phyloP scores from a whole-genome alignment of 75 land plant species.

The Isoetes taiwanensis region DNA sequence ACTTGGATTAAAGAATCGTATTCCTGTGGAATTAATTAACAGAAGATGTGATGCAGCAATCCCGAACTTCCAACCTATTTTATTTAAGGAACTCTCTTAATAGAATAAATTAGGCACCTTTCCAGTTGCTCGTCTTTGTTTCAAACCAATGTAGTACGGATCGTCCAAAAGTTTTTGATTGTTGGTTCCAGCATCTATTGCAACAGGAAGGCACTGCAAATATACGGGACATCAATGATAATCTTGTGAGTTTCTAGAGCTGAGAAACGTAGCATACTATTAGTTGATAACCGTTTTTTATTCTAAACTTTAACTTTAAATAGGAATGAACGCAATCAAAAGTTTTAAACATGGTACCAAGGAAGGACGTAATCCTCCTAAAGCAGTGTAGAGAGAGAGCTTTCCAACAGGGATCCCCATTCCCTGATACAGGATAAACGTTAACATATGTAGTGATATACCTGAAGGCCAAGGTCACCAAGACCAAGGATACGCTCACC shows the following conservation, averaged over 20 bases:
- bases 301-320: neutral
- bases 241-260: no score
- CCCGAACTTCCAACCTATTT: neutral
- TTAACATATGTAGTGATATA: no score
- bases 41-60: neutral
- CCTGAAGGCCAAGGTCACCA: slow-evolving; percentile 3
- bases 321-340: neutral
- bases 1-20: neutral
- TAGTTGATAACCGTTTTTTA: no score
- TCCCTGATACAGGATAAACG: neutral
- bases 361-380: slow-evolving; percentile 4
- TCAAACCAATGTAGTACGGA: slow-evolving; percentile 7
- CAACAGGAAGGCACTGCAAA: slow-evolving; percentile 3
- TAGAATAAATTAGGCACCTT: neutral
- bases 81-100: neutral
- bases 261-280: neutral
- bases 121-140: slow-evolving; percentile 3
- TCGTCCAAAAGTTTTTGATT: slow-evolving; percentile 1
- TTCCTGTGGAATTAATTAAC: neutral
- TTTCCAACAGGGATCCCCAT: slow-evolving; percentile 8
- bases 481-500: slow-evolving; percentile 5
- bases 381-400: slow-evolving; percentile 1
- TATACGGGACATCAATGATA: neutral
- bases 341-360: neutral
- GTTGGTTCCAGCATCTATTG: slow-evolving; percentile 5